Conservation (phyloP, 2,329 filamentous ascomycete species). For the Botryotinia convoluta region DNA sequence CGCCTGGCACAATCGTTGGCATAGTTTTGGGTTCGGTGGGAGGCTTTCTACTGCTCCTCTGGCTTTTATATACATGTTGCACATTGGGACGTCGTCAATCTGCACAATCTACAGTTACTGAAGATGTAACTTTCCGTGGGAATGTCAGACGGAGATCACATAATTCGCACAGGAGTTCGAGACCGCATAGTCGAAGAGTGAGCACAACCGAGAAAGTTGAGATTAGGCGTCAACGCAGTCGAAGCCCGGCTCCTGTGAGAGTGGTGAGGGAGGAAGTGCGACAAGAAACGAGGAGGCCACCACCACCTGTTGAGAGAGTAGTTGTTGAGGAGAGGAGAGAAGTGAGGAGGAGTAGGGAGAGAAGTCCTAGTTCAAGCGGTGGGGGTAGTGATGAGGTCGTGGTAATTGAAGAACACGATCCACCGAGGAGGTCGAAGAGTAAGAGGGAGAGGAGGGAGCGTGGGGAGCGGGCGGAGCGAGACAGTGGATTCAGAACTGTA, state of each 20-base stretch:
- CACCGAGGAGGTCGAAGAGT: conserved; percentile 36
- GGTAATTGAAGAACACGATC: conserved; percentile 39
- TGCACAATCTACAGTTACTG: conserved; percentile 23
- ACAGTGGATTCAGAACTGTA: conserved; percentile 38
- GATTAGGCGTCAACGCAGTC: conserved; percentile 26
- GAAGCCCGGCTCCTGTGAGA: conserved; percentile 24
- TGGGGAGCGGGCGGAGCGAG: conserved; percentile 19
- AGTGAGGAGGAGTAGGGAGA: conserved; percentile 29
- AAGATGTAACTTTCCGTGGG: conserved; percentile 28
- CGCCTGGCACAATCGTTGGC: conserved; percentile 57
- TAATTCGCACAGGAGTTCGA: conserved; percentile 16
- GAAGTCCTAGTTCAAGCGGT: conserved; percentile 23
- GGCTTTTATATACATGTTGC: conserved; percentile 46
- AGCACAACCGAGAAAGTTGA: conserved; percentile 34
- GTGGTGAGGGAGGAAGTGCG: conserved; percentile 29
- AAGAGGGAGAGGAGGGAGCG: conserved; percentile 28
- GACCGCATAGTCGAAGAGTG: conserved; percentile 24
- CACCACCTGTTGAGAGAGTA: conserved; percentile 30
- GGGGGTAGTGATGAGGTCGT: conserved; percentile 37
- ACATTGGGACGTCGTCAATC: conserved; percentile 24
- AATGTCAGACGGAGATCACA: conserved; percentile 25
- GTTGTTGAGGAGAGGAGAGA: conserved; percentile 36
- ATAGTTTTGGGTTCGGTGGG: conserved; percentile 55
- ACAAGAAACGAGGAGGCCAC: conserved; percentile 18
- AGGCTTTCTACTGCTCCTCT: conserved; percentile 52